Conservation (phyloP, 805 yeast genomes). For the Naumovozyma dairenensis region DNA sequence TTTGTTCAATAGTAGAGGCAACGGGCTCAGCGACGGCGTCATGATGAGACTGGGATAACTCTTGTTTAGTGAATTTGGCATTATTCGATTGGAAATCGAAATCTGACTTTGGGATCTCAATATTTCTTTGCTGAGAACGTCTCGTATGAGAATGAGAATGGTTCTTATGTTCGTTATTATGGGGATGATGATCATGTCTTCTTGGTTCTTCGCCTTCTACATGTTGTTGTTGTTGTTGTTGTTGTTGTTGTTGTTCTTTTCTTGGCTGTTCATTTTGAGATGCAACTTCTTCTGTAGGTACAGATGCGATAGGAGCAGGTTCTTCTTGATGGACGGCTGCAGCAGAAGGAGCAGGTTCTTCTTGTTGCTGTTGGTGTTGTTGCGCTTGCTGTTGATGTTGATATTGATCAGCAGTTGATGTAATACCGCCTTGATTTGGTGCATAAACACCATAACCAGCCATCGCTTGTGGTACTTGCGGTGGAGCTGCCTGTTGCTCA, state of each 20-base stretch:
- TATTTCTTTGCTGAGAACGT: conserved; percentile 8
- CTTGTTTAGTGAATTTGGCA: conserved; percentile 56
- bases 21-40: too few species aligned
- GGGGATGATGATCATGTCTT: conserved; percentile 1
- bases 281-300: conserved; percentile 1
- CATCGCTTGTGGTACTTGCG: conserved; percentile 27
- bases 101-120: conserved; percentile 43
- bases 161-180: conserved; percentile 2
- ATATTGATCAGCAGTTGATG: too few species aligned
- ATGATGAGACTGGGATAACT: too few species aligned
- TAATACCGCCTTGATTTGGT: conserved; percentile 16
- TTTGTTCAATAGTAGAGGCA: too few species aligned
- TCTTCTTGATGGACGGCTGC: too few species aligned
- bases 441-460: conserved; percentile 29
- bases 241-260: background rate
- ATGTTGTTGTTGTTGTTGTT: conserved; percentile 2
- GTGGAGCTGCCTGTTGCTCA: conserved; percentile 9
- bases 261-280: background rate
- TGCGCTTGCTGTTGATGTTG: too few species aligned
- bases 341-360: too few species aligned
- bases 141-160: conserved; percentile 4
- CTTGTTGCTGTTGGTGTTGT: conserved; percentile 7
- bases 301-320: background rate
- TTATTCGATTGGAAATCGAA: conserved; percentile 70
- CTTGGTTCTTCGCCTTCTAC: background rate